phyloP scores from a whole-genome alignment of 1,139 yeast species.

The Debaryomyces udenii region DNA sequence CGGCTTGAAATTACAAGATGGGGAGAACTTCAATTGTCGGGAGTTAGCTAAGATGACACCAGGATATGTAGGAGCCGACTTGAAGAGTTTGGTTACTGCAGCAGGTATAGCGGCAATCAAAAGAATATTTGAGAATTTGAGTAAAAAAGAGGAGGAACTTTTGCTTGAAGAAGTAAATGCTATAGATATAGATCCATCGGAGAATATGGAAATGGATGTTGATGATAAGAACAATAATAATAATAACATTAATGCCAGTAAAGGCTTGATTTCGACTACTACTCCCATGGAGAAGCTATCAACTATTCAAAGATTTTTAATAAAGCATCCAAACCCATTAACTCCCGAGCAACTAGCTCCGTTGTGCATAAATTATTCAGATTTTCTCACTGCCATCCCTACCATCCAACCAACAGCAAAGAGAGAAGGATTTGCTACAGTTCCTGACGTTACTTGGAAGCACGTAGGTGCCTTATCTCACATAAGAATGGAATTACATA shows the following conservation, averaged over 20 bases:
- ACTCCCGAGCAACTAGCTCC: slow-evolving; percentile 74
- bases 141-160: slow-evolving; percentile 38
- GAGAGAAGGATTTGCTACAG: slow-evolving; percentile 98
- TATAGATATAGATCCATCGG: slow-evolving; percentile 37
- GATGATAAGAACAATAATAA: slow-evolving; percentile 30
- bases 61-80: slow-evolving; percentile 97
- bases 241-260: not conserved
- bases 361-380: slow-evolving; percentile 73
- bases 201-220: slow-evolving; percentile 17
- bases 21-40: slow-evolving; percentile 63
- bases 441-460: slow-evolving; percentile 96
- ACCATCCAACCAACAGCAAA: slow-evolving; percentile 96
- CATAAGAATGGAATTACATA: slow-evolving; percentile 86
- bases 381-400: slow-evolving; percentile 83
- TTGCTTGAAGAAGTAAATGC: slow-evolving; percentile 14
- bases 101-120: slow-evolving; percentile 96
- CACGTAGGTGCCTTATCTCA: slow-evolving; percentile 87
- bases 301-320: slow-evolving; percentile 72
- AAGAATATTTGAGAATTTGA: slow-evolving; percentile 67
- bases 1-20: slow-evolving; percentile 61
- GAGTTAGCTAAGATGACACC: slow-evolving; percentile 91
- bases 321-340: slow-evolving; percentile 77
- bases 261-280: slow-evolving; percentile 13
- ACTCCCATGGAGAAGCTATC: slow-evolving; percentile 38
- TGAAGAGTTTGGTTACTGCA: slow-evolving; percentile 90